phyloP scores from a whole-genome alignment of 2,329 filamentous ascomycete species.

The Cryphonectria parasitica region DNA sequence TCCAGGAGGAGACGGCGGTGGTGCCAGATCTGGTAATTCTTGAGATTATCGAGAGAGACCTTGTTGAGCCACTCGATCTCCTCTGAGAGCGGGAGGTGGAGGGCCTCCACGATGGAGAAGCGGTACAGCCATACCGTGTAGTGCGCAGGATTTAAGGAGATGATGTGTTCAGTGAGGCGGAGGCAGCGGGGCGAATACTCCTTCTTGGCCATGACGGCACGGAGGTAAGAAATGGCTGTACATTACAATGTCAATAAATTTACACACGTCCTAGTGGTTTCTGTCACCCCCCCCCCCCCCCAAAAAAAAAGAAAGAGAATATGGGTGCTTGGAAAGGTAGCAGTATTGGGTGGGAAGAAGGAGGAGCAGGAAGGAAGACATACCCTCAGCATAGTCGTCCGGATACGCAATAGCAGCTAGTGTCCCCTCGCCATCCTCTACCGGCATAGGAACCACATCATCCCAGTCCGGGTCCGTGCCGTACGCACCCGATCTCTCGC shows the following conservation, averaged over 20 bases:
- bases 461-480: constrained; percentile 77
- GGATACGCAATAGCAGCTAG: constrained; percentile 93
- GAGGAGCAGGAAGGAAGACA: background rate
- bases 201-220: constrained; percentile 87
- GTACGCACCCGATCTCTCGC: constrained; percentile 55
- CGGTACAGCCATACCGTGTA: constrained; percentile 99
- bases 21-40: constrained; percentile 99
- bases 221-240: constrained; percentile 84
- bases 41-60: constrained; percentile 80
- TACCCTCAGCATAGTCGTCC: constrained; percentile 82
- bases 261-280: background rate
- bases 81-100: constrained; percentile 66
- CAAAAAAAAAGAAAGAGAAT: no score
- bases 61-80: constrained; percentile 88
- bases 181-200: constrained; percentile 82
- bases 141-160: constrained; percentile 91
- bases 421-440: constrained; percentile 81
- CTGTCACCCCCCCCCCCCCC: no score
- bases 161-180: constrained; percentile 84
- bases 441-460: constrained; percentile 80
- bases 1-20: constrained; percentile 70
- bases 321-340: background rate
- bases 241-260: constrained; percentile 12
- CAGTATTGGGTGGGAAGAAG: constrained; percentile 25
- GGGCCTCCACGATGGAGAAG: constrained; percentile 72